Percentiles rank a stretch among this genome's conserved stretches.
phyloP scores from a whole-genome alignment of 2,329 filamentous ascomycete species.

The Huntiella decipiens region DNA sequence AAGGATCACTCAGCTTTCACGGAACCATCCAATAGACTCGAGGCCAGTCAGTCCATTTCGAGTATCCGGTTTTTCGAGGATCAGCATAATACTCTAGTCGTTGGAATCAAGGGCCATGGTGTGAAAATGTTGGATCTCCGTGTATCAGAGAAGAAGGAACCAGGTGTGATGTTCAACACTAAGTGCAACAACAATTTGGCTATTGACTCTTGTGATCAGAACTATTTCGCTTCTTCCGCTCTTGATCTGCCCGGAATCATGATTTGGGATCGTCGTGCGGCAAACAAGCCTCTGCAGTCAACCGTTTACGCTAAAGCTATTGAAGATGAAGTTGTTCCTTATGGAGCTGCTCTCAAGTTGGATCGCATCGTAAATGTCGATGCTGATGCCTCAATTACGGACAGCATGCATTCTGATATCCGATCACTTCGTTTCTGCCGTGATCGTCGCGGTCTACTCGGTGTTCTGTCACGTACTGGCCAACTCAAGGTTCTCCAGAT shows the following conservation, averaged over 20 bases:
- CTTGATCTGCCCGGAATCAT: conserved; percentile 55
- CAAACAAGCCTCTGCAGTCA: conserved; percentile 31
- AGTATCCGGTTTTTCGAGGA: conserved; percentile 69
- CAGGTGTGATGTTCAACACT: conserved; percentile 39
- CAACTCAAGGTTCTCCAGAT: conserved; percentile 44
- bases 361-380: conserved; percentile 38
- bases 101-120: conserved; percentile 56
- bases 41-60: conserved; percentile 55
- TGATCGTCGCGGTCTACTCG: conserved; percentile 40
- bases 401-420: conserved; percentile 41
- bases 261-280: conserved; percentile 60
- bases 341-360: conserved; percentile 41
- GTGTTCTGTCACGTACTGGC: conserved; percentile 41
- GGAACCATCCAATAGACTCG: conserved; percentile 38
- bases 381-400: conserved; percentile 27
- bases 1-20: conserved; percentile 21
- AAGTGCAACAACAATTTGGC: conserved; percentile 53
- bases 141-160: conserved; percentile 21
- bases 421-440: conserved; percentile 44
- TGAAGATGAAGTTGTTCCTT: conserved; percentile 41
- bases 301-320: conserved; percentile 36
- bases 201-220: conserved; percentile 62
- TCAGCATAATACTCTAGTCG: conserved; percentile 55
- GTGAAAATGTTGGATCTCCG: conserved; percentile 62
- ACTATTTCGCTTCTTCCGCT: conserved; percentile 69